These are phyloP conservation scores for Colletotrichum salicis DNA, from an alignment of 2,329 filamentous ascomycete genomes.

Conservation along the genomic window DNA sequence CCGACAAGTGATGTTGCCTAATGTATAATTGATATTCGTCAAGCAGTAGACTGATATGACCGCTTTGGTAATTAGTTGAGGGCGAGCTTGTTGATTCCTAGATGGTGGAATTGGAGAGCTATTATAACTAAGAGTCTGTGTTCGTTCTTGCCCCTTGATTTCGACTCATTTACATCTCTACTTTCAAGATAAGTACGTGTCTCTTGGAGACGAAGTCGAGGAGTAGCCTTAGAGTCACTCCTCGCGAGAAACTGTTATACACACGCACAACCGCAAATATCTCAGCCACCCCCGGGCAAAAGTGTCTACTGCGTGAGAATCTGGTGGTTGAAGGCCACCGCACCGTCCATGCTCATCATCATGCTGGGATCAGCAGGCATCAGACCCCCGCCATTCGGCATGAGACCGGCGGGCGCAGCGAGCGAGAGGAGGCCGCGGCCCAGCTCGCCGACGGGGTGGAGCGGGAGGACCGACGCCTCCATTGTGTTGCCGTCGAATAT, in stretches of 20 bases:
- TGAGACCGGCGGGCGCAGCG: slow-evolving; percentile 23
- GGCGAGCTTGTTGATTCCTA: not conserved
- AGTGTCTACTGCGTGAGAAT: slow-evolving; percentile 33
- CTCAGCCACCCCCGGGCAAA: not conserved
- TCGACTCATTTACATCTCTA: too few relatives aligned
- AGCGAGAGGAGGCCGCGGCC: slow-evolving; percentile 59
- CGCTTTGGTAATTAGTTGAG: too few relatives aligned
- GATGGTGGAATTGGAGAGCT: not conserved
- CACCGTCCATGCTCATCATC: slow-evolving; percentile 37
- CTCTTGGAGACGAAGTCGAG: not conserved
- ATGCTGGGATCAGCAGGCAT: slow-evolving; percentile 27
- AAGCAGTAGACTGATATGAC: too few relatives aligned
- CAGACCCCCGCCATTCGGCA: slow-evolving; percentile 33
- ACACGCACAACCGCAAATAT: not conserved
- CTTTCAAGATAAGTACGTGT: too few relatives aligned
- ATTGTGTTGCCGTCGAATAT: slow-evolving; percentile 89
- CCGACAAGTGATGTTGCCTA: not conserved
- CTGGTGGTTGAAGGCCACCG: slow-evolving; percentile 30
- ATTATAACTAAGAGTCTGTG: not conserved
- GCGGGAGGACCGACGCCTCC: slow-evolving; percentile 80
- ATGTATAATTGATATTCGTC: not conserved
- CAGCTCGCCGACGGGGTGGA: slow-evolving; percentile 75
- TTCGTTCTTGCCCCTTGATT: not conserved
- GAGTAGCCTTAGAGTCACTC: not conserved
- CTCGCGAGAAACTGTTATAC: slow-evolving; percentile 9